These are phyloP conservation scores for Achaetomium macrosporum DNA, from an alignment of 2,329 filamentous ascomycete genomes.

Conservation along the genomic window DNA sequence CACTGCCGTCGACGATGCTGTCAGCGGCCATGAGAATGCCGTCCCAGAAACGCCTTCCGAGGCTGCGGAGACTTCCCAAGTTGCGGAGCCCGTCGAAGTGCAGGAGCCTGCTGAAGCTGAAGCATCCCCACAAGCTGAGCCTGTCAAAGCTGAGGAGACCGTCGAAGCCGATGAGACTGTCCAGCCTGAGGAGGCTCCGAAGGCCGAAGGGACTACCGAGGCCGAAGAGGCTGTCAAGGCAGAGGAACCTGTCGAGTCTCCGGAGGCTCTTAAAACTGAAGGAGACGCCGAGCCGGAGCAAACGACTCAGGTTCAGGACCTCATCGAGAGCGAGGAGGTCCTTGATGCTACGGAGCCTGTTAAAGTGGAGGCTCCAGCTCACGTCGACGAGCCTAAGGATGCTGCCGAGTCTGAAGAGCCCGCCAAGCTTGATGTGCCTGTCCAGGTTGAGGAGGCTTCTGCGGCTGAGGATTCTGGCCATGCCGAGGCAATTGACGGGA, in stretches of 20 bases:
- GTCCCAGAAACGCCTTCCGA: too few species aligned
- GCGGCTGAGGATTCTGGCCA: too few species aligned
- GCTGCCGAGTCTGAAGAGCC: background rate
- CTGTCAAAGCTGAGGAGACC: background rate
- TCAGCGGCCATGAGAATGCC: too few species aligned
- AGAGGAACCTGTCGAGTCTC: background rate
- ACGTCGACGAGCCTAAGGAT: too few species aligned
- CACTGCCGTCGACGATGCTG: background rate
- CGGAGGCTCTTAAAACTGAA: background rate
- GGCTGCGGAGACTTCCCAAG: background rate
- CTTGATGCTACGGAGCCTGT: too few species aligned
- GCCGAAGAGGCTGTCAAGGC: background rate
- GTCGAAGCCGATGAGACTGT: background rate
- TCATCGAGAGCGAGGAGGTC: too few species aligned
- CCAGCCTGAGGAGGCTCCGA: background rate
- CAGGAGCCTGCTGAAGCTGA: slow-evolving; percentile 4
- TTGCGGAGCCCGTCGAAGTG: background rate
- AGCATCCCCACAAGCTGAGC: background rate
- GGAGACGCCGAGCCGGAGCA: background rate
- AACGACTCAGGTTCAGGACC: background rate
- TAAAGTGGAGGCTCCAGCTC: too few species aligned
- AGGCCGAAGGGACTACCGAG: background rate
- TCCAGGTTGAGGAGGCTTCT: background rate
- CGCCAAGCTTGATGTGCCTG: background rate
- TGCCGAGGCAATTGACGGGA: too few species aligned